Evolutionary conservation across 495 filamentous ascomycete species (phyloP).

Genomic region (Hypoxylon lienhwacheense): DNA sequence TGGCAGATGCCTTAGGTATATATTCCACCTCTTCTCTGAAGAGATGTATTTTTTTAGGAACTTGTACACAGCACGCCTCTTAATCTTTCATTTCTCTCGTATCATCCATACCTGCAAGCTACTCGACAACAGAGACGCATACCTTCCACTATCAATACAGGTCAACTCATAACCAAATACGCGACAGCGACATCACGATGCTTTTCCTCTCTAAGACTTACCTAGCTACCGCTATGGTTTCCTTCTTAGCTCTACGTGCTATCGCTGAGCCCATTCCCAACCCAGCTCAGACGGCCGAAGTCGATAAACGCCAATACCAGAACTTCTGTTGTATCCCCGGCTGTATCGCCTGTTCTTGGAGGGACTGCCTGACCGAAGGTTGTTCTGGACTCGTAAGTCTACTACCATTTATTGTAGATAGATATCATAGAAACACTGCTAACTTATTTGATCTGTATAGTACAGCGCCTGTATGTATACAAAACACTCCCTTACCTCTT

Average conservation of each 20-base stretch:
- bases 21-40: no score
- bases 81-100: no score
- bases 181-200: no score
- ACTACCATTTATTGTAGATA: neutral
- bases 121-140: no score
- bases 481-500: neutral
- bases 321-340: slow-evolving; percentile 8
- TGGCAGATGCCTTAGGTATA: no score
- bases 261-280: neutral
- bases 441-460: neutral
- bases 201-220: no score
- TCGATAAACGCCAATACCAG: neutral
- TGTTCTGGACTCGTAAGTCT: slow-evolving; percentile 1
- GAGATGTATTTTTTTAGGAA: no score
- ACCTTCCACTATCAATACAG: no score
- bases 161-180: no score
- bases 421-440: neutral
- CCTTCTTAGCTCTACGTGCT: neutral
- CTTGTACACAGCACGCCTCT: no score
- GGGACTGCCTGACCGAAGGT: neutral
- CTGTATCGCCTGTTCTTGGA: neutral
- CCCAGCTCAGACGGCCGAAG: neutral
- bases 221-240: no score
- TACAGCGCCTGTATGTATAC: neutral
- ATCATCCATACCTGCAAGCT: no score